Base-by-base conservation (phyloP, 306 rosid species). In the Prunus dulcis region DNA sequence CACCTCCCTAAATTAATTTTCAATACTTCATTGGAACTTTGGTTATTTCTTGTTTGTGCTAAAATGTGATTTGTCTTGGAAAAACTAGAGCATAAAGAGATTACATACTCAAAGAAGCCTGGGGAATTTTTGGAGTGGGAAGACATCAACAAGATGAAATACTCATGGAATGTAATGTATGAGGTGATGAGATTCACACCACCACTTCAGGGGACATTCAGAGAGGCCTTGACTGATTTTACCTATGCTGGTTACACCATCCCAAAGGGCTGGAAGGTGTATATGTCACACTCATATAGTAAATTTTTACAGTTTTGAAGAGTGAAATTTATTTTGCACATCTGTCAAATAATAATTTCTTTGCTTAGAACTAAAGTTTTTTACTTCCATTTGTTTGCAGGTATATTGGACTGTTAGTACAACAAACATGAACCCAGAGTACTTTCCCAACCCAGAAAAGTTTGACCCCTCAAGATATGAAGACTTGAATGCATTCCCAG, bases 251-350 rank as follows among this genome's bases (percentile, higher is more conserved):
- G 85, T 19, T 84, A 78, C 83, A 81, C 83, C 3, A 51, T 81
- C 62, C 88, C 85, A 9, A 78, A 81, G 67, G 85, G 85, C 2
- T 85, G 88, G 88, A 85, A 81, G 81, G 85, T 32, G 6, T 32
- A 32, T 5, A 32, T 32, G 38, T 32, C 38, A 32, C 38, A 22
- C 6, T 28, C 30, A 30, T 30, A 30, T 3, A 3, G 3, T 30
- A 32, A 0, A 6, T 55, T n/a, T 55, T n/a, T 8, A 20, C 27
- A 2, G 61, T 12, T 9, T 3, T n/a, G 12, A n/a, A 5, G 15
- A 17, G 2, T 14, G 38, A 32, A 30, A 32, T 32, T 32, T 32
- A 32, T 32, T 32, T 32, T 32, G 1, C 38, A 32, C 38, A 4
- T 32, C 6, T 4, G 6, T 32, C 38, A 32, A 32, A 32, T 32